These are phyloP conservation scores for Puccinia coronata DNA, from an alignment of 1,284 basidiomycete genomes.

Conservation along the genomic window DNA sequence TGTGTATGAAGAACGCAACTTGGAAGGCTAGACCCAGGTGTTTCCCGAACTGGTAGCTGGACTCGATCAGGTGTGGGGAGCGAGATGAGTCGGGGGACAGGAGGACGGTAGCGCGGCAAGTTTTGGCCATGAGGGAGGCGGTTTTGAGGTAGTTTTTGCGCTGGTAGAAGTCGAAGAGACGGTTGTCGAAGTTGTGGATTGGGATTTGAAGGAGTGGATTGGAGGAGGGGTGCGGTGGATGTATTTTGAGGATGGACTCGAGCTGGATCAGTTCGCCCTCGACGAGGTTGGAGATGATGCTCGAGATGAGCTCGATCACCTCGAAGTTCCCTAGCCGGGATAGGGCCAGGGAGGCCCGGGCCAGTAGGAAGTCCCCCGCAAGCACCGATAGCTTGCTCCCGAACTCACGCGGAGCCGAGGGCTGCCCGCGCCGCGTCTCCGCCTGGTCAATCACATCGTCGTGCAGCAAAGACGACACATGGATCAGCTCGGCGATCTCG, in stretches of 20 bases:
- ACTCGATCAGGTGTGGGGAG: constrained; percentile 78
- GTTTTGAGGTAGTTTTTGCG: constrained; percentile 96
- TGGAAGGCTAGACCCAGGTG: constrained; percentile 93
- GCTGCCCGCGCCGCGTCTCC: constrained; percentile 73
- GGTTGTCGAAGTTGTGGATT: constrained; percentile 57
- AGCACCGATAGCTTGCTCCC: constrained; percentile 96
- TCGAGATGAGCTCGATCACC: constrained; percentile 88
- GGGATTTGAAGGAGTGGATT: constrained; percentile 55
- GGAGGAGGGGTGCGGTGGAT: constrained; percentile 51
- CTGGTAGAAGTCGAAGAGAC: constrained; percentile 83
- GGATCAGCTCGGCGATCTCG: constrained; percentile 98
- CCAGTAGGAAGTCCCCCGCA: constrained; percentile 92
- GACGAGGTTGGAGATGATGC: constrained; percentile 89
- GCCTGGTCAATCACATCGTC: constrained; percentile 93
- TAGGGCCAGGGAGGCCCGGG: constrained; percentile 82
- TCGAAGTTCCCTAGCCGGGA: constrained; percentile 81
- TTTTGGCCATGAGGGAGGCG: constrained; percentile 92
- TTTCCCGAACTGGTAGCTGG: constrained; percentile 86
- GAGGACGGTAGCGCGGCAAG: constrained; percentile 80
- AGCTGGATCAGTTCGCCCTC: constrained; percentile 95
- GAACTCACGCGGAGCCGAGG: constrained; percentile 82
- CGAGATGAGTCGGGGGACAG: constrained; percentile 59
- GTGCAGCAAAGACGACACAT: constrained; percentile 91
- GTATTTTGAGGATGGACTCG: constrained; percentile 54
- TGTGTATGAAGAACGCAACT: constrained; percentile 62